phyloP scores from a whole-genome alignment of 306 rosid genomes.

The Prunus persica region Prunus_persica_NCBIv2 NC_034010.1:5743501-5744000 shows the following conservation, averaged over 20 bases:
- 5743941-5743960: too few relatives aligned
- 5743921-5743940: too few relatives aligned
- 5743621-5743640: slow-evolving; percentile 41
- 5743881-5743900: neutral
- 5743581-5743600: slow-evolving; percentile 95
- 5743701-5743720: slow-evolving; percentile 3
- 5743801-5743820: slow-evolving; percentile 71
- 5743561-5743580: slow-evolving; percentile 96
- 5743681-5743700: slow-evolving; percentile 25
- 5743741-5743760: slow-evolving; percentile 62
- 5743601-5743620: slow-evolving; percentile 65
- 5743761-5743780: slow-evolving; percentile 81
- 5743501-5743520: slow-evolving; percentile 13
- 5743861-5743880: slow-evolving; percentile 8
- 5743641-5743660: slow-evolving; percentile 16
- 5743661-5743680: neutral
- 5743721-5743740: slow-evolving; percentile 12
- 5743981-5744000: too few relatives aligned
- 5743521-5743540: slow-evolving; percentile 28
- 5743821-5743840: slow-evolving; percentile 61
- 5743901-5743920: too few relatives aligned
- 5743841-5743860: slow-evolving; percentile 19
- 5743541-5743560: slow-evolving; percentile 97
- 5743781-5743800: slow-evolving; percentile 96
- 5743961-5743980: too few relatives aligned